Conservation (phyloP, 2,329 filamentous ascomycete species). For the Phyllosticta citrichinensis region DNA sequence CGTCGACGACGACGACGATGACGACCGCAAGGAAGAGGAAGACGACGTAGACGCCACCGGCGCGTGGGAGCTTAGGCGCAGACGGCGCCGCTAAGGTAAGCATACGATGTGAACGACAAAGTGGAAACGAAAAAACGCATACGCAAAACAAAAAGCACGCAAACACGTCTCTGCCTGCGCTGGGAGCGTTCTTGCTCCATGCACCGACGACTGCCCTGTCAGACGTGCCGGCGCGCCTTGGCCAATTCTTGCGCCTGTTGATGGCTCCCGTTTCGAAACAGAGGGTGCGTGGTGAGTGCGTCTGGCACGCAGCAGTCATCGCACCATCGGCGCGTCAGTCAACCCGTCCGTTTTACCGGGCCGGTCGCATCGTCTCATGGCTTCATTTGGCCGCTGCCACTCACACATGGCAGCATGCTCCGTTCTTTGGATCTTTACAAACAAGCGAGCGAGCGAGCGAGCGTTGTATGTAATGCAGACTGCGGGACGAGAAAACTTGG, state of each 20-base stretch:
- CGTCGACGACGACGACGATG: background rate
- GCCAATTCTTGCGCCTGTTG: background rate
- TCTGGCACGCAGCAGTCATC: no score
- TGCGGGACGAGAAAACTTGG: no score
- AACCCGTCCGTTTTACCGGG: no score
- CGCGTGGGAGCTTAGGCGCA: background rate
- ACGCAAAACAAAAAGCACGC: background rate
- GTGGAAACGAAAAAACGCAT: background rate
- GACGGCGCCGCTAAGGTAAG: background rate
- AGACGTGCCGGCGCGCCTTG: background rate
- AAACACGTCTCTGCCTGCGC: background rate
- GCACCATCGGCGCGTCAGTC: no score
- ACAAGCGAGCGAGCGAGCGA: no score
- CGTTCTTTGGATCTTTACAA: no score
- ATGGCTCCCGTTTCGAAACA: background rate
- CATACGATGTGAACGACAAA: background rate
- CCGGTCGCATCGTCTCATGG: no score
- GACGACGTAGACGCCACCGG: background rate
- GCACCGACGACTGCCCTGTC: background rate
- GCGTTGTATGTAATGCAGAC: no score
- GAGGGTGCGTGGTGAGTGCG: background rate
- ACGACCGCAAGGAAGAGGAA: background rate
- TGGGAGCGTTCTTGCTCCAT: background rate
- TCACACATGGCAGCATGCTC: no score
- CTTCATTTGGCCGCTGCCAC: no score